These are phyloP conservation scores for Erodium texanum DNA, from an alignment of 441 rosid species.

Conservation along the genomic window DNA sequence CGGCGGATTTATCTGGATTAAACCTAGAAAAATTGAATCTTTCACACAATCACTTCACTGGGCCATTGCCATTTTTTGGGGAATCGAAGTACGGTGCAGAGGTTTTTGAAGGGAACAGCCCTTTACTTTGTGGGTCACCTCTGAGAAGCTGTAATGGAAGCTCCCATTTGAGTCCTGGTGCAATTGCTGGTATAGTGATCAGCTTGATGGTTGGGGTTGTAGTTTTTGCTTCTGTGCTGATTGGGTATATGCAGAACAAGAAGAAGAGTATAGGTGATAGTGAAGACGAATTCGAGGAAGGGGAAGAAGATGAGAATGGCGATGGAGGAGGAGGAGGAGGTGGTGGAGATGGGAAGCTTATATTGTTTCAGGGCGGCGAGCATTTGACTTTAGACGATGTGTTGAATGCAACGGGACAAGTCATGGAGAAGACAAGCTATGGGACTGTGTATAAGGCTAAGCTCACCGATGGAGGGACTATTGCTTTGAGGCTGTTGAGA, in stretches of 20 bases:
- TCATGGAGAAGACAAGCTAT: constrained; percentile 81
- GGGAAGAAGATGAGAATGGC: constrained; percentile 50
- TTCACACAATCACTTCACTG: constrained; percentile 82
- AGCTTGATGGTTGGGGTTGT: constrained; percentile 85
- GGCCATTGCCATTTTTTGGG: constrained; percentile 58
- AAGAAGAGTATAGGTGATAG: constrained; percentile 51
- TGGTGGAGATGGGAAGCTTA: constrained; percentile 66
- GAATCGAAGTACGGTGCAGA: constrained; percentile 55
- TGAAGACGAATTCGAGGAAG: constrained; percentile 71
- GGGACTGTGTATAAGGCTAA: constrained; percentile 96
- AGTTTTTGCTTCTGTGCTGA: constrained; percentile 68
- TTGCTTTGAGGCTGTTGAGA: constrained; percentile 76
- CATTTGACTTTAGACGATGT: constrained; percentile 86
- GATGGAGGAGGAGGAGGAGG: constrained; percentile 19
- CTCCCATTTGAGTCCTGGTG: constrained; percentile 67
- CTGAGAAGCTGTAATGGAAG: constrained; percentile 51
- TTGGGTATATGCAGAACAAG: constrained; percentile 84
- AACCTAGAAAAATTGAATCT: constrained; percentile 66
- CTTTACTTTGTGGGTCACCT: constrained; percentile 77
- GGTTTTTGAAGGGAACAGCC: constrained; percentile 70
- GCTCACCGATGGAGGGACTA: constrained; percentile 81
- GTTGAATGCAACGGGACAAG: constrained; percentile 89
- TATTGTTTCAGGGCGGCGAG: constrained; percentile 91
- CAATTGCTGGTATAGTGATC: constrained; percentile 88
- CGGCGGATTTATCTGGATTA: constrained; percentile 43